Evolutionary conservation across 352 stramenopile genomes (phyloP).

Genomic region (Achlya hypogyna): DNA sequence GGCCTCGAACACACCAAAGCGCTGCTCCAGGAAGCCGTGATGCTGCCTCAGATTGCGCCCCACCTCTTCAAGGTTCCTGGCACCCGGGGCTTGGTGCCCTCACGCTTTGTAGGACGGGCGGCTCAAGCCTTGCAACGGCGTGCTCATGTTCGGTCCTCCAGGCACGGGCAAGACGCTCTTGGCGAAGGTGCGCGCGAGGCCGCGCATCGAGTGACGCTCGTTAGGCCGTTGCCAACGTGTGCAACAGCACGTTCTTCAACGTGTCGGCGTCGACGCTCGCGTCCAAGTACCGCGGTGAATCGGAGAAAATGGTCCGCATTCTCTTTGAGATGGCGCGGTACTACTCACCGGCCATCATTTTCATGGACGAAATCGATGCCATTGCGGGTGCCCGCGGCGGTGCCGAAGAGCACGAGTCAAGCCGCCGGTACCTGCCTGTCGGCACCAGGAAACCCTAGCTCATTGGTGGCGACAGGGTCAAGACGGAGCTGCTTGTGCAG

Average conservation of each 20-base stretch:
- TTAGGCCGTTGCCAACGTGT: slow-evolving; percentile 89
- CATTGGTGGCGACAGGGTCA: too few species aligned
- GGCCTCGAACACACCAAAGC: slow-evolving; percentile 76
- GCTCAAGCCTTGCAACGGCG: slow-evolving; percentile 69
- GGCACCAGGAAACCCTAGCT: slow-evolving; percentile 40
- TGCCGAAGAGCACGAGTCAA: slow-evolving; percentile 78
- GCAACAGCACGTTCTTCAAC: slow-evolving; percentile 97
- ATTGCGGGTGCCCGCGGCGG: slow-evolving; percentile 68
- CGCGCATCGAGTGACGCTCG: neutral
- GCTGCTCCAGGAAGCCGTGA: slow-evolving; percentile 72
- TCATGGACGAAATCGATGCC: slow-evolving; percentile 98
- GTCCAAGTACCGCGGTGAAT: slow-evolving; percentile 92
- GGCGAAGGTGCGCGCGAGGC: slow-evolving; percentile 35
- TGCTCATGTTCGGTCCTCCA: slow-evolving; percentile 81
- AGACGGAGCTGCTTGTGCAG: slow-evolving; percentile 88
- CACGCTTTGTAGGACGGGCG: slow-evolving; percentile 41
- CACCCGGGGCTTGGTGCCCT: neutral
- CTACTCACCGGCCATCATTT: slow-evolving; percentile 96
- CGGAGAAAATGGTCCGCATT: slow-evolving; percentile 94
- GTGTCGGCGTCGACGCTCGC: slow-evolving; percentile 87
- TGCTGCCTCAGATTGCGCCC: slow-evolving; percentile 75
- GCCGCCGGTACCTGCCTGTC: slow-evolving; percentile 44
- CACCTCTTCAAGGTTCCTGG: slow-evolving; percentile 64
- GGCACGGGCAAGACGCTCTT: slow-evolving; percentile 87
- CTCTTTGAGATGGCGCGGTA: slow-evolving; percentile 98